Conservation (phyloP, 139 green algal species). For the Medakamo hakoo region DNA sequence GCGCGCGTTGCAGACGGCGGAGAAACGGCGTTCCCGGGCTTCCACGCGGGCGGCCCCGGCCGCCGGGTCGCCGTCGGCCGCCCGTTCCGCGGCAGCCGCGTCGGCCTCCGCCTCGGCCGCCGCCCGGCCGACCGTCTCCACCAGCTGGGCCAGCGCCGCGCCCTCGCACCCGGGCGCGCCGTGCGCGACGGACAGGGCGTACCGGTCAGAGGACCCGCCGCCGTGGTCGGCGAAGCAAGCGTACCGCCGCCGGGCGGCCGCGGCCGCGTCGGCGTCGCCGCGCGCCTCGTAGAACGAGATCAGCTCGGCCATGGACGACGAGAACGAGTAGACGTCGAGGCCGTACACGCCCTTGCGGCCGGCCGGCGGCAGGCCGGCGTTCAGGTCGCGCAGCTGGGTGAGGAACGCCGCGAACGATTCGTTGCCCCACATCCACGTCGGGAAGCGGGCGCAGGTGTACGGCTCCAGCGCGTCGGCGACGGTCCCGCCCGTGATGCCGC, state of each 20-base stretch:
- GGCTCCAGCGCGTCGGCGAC: conserved; percentile 21
- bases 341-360: conserved; percentile 21
- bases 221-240: not conserved
- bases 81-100: conserved; percentile 5
- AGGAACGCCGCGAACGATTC: conserved; percentile 19
- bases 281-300: conserved; percentile 18
- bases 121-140: conserved; percentile 7
- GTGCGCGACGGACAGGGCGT: not conserved
- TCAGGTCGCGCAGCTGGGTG: conserved; percentile 23
- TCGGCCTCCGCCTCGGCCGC: not conserved
- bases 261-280: conserved; percentile 19
- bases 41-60: conserved; percentile 5
- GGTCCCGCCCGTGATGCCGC: conserved; percentile 9
- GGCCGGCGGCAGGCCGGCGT: conserved; percentile 4
- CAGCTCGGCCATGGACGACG: conserved; percentile 16
- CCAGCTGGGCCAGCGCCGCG: conserved; percentile 12
- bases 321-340: conserved; percentile 32
- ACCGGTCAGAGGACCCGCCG: conserved; percentile 33
- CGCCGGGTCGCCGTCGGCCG: conserved; percentile 6
- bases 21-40: no score
- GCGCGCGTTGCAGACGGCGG: conserved; percentile 24
- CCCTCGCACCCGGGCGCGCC: conserved; percentile 19
- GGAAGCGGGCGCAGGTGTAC: conserved; percentile 15
- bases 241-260: not conserved
- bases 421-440: conserved; percentile 42